phyloP scores from a whole-genome alignment of 1,284 basidiomycete species.

The Ceratorhiza oryzae-sativae region DNA sequence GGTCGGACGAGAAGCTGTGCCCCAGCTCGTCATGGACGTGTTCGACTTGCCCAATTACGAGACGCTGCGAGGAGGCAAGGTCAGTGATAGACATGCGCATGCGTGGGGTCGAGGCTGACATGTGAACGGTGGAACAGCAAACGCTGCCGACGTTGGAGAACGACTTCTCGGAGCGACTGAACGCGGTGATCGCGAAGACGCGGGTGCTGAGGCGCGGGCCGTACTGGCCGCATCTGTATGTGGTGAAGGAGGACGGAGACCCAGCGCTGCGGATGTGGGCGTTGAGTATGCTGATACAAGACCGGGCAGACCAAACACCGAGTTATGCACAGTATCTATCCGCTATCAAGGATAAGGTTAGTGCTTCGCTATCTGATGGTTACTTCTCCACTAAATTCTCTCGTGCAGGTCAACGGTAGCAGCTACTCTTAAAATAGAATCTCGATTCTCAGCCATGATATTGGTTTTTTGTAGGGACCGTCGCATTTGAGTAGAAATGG shows the following conservation, averaged over 20 bases:
- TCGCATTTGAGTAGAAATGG: neutral
- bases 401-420: constrained; percentile 42
- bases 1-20: constrained; percentile 96
- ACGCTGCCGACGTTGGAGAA: constrained; percentile 91
- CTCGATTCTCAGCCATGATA: neutral
- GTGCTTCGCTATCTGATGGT: constrained; percentile 39
- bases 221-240: constrained; percentile 94
- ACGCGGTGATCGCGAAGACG: constrained; percentile 91
- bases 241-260: constrained; percentile 99
- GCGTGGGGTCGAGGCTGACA: neutral
- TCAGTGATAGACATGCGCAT: constrained; percentile 49
- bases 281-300: constrained; percentile 92
- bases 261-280: constrained; percentile 94
- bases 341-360: constrained; percentile 77
- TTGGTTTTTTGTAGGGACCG: neutral
- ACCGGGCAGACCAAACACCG: constrained; percentile 91
- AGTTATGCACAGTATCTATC: constrained; percentile 95
- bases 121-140: constrained; percentile 56
- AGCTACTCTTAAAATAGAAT: constrained; percentile 40
- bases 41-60: constrained; percentile 92
- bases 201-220: constrained; percentile 88
- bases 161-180: constrained; percentile 90
- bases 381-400: neutral
- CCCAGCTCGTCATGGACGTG: constrained; percentile 92
- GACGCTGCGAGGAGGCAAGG: constrained; percentile 91